These are phyloP conservation scores for Corynascus novoguineensis DNA, from an alignment of 495 filamentous ascomycete species.

Conservation along the genomic window DNA sequence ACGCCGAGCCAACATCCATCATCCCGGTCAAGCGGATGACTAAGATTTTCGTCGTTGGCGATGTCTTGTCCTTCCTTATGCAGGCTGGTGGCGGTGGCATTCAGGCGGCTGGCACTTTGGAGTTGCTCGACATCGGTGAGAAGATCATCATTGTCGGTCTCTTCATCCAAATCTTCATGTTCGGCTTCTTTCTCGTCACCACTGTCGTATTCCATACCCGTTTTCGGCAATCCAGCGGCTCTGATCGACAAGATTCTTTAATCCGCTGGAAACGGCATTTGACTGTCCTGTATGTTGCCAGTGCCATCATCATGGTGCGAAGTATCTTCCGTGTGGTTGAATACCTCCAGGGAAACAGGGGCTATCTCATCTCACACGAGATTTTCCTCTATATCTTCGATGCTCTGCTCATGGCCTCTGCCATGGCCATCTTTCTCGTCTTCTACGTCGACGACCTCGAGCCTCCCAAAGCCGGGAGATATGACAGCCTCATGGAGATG, in stretches of 20 bases:
- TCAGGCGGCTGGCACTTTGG: conserved; percentile 31
- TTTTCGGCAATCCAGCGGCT: neutral
- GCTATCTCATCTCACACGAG: conserved; percentile 48
- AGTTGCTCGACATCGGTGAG: conserved; percentile 31
- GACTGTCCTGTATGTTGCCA: conserved; percentile 47
- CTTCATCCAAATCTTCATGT: conserved; percentile 48
- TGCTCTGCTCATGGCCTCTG: conserved; percentile 50
- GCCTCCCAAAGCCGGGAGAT: neutral
- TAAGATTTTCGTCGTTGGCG: conserved; percentile 43
- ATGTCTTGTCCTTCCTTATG: conserved; percentile 39
- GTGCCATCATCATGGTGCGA: conserved; percentile 54
- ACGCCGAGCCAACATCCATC: conserved; percentile 33
- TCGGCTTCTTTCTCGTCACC: conserved; percentile 46
- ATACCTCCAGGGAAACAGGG: conserved; percentile 51
- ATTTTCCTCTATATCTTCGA: conserved; percentile 60
- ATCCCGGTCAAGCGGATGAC: conserved; percentile 43
- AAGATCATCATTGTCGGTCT: conserved; percentile 43
- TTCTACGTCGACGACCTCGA: conserved; percentile 3
- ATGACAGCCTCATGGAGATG: neutral
- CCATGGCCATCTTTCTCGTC: conserved; percentile 29
- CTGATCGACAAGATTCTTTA: neutral
- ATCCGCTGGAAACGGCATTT: conserved; percentile 48
- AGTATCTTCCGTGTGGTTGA: conserved; percentile 58
- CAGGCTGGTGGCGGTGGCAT: conserved; percentile 30
- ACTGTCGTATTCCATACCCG: conserved; percentile 35